Evolutionary conservation across 164 flowering plant species (phyloP).

Genomic region (Platanus orientalis): DNA sequence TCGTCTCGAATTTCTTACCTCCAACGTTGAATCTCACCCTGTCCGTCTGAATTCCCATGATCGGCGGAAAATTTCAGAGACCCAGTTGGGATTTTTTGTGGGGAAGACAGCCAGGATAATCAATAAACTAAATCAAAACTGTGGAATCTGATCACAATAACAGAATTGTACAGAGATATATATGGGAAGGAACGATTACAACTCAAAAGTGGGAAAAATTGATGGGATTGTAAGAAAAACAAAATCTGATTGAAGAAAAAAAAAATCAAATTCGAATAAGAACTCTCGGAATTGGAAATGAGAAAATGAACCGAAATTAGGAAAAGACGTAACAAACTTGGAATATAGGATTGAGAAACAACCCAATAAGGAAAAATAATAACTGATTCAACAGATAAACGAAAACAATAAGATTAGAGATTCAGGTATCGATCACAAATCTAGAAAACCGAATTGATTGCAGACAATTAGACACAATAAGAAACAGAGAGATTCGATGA

Average conservation of each 20-base stretch:
- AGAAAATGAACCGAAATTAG: neutral
- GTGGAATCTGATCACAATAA: neutral
- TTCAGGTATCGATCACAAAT: neutral
- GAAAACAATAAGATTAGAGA: neutral
- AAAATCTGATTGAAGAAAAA: neutral
- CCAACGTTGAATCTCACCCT: slow-evolving; percentile 74
- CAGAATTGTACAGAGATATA: slow-evolving; percentile 5
- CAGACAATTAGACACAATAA: neutral
- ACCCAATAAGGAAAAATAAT: neutral
- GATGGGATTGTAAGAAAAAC: neutral
- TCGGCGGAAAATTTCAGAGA: slow-evolving; percentile 7
- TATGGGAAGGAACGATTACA: neutral
- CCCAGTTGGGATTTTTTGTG: slow-evolving; percentile 11
- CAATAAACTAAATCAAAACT: neutral
- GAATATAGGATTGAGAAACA: neutral
- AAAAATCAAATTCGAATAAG: neutral
- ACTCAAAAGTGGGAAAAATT: neutral
- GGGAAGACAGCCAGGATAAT: neutral
- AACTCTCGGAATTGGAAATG: neutral
- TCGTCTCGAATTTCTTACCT: slow-evolving; percentile 73
- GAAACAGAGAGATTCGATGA: slow-evolving; percentile 17
- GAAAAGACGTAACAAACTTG: neutral
- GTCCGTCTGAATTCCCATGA: slow-evolving; percentile 58
- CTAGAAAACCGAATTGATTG: neutral
- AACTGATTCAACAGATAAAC: neutral